phyloP scores from a whole-genome alignment of 176 grass and related monocot genomes.

The Hsuehochloa calcarea region DNA sequence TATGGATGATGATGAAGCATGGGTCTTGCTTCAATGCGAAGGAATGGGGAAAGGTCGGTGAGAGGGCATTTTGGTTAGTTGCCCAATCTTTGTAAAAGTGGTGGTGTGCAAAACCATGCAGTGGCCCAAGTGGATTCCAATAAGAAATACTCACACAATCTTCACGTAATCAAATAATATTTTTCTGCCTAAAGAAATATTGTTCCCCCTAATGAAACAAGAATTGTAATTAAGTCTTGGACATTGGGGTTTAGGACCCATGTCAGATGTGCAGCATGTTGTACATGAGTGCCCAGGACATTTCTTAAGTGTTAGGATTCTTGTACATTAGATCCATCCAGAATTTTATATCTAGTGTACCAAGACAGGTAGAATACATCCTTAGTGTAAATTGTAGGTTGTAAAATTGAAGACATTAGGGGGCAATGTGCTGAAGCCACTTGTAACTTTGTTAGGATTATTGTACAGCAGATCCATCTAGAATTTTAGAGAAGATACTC shows the following conservation, averaged over 20 bases:
- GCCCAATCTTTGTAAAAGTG: too few relatives aligned
- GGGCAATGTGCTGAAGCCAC: background rate
- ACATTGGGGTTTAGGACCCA: background rate
- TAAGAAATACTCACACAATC: background rate
- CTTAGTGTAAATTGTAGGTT: conserved; percentile 8
- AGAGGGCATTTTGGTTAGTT: too few relatives aligned
- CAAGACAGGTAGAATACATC: conserved; percentile 2
- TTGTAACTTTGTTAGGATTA: conserved; percentile 8
- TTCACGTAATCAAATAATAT: background rate
- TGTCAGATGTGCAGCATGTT: conserved; percentile 5
- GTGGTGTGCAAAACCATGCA: too few relatives aligned
- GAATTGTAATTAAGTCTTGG: conserved; percentile 6
- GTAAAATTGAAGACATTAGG: background rate
- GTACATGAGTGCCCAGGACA: background rate
- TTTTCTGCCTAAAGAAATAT: background rate
- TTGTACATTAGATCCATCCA: conserved; percentile 20
- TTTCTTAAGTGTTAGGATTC: conserved; percentile 14
- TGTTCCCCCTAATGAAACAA: background rate
- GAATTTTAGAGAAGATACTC: background rate
- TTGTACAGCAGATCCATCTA: conserved; percentile 21
- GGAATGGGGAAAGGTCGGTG: too few relatives aligned
- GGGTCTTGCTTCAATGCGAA: too few relatives aligned
- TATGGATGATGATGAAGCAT: too few relatives aligned
- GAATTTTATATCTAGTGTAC: conserved; percentile 10
- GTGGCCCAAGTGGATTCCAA: background rate